Base-by-base conservation (phyloP, 2,329 filamentous ascomycete genomes). In the Biscogniauxia sp. region DNA sequence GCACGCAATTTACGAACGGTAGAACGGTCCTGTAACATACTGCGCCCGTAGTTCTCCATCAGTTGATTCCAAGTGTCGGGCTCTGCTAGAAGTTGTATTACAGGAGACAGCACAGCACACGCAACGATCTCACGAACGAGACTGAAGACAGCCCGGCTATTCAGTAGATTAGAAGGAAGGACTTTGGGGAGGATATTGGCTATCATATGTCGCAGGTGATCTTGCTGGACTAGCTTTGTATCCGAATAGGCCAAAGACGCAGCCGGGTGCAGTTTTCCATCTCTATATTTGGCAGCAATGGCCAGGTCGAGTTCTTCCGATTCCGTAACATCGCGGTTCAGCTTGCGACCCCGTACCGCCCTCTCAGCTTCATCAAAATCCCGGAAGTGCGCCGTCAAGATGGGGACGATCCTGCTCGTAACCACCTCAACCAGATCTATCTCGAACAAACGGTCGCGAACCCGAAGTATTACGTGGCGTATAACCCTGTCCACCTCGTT, bases 1-100 rank as follows among this genome's bases (percentile, higher is more conserved):
- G 93, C 94, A 58, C 95, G 88, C 57, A 99, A 84, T 74, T 93
- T 96, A 59, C 91, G 88, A 49, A 99, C 94, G 0, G 93, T 97
- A 64, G 96, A 98, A 45, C 96, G 87, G 74, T 99, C 96, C 75
- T 98, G 95, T 51, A 99, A 82, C 79, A 96, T 89, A 25, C 90
- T 89, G 55, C 91, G 88, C 19, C 93, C 90, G 75, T 89, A 92
- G 59, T 89, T 93, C 75, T 98, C 94, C 83, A 98, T 92, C 61
- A 97, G 77, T 74, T 97, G 93, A 70, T 99, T 98, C 94, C 94
- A 99, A 8, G 90, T 96, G 77, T 99, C 96, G 1, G 96, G 93
- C 68, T 99, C 94, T 5, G 91, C 86, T 19, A 99, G 79, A 63
- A 93, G 80, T 69, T 89, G 87, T 72, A 97, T 82, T 20, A 96